A percentile compares a stretch with the other conserved stretches of the same genome.
Conservation (phyloP, 768 basidiomycete genomes). For the Auricularia heimuer region DNA sequence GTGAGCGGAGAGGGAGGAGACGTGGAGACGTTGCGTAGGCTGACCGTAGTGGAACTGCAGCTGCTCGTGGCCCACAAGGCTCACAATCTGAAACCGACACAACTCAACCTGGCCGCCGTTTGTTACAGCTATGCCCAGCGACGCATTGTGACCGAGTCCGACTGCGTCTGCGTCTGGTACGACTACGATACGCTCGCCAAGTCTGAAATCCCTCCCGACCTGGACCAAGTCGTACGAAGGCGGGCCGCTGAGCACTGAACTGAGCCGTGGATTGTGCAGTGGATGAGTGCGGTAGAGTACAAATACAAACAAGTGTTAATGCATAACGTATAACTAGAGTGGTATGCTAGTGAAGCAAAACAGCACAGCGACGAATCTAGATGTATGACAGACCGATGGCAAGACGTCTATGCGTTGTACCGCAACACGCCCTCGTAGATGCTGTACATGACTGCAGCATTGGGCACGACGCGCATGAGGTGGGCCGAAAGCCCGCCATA, state of each 20-base stretch:
- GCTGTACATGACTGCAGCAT: constrained; percentile 93
- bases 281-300: neutral
- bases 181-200: constrained; percentile 12
- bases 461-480: constrained; percentile 93
- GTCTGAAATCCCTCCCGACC: neutral
- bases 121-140: constrained; percentile 11
- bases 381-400: neutral
- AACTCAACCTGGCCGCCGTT: constrained; percentile 8
- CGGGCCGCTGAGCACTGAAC: neutral
- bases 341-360: too few species aligned
- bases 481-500: constrained; percentile 94
- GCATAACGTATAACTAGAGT: too few species aligned
- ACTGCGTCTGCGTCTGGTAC: constrained; percentile 7
- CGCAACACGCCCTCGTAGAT: constrained; percentile 82
- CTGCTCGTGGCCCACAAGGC: constrained; percentile 6
- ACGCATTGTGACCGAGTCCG: constrained; percentile 8
- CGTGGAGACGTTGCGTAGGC: too few species aligned
- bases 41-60: neutral
- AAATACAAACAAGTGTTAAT: too few species aligned
- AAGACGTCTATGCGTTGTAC: constrained; percentile 26
- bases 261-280: neutral
- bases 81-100: constrained; percentile 3
- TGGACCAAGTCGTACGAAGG: neutral
- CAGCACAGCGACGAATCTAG: too few species aligned
- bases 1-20: neutral